These are phyloP conservation scores for Astraeus odoratus DNA, from an alignment of 768 basidiomycete species.

Conservation along the genomic window DNA sequence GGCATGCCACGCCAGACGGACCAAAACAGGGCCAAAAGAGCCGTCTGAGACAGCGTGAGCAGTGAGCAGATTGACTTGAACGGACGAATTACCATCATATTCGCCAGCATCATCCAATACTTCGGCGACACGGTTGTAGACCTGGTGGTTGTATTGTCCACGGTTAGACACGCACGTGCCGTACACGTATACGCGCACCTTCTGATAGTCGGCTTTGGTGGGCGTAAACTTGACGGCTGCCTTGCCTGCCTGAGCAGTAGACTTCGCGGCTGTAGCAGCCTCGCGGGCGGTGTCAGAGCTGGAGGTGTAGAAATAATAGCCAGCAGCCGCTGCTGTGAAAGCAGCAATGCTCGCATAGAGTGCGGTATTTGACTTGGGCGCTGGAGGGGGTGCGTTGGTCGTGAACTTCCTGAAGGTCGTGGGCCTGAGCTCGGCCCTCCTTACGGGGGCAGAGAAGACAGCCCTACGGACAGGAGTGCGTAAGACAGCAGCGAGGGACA, in stretches of 20 bases:
- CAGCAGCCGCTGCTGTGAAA: conserved; percentile 52
- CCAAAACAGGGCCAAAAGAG: conserved; percentile 78
- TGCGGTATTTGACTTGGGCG: conserved; percentile 47
- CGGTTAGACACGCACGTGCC: not conserved
- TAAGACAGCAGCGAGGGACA: conserved; percentile 49
- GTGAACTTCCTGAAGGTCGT: conserved; percentile 53
- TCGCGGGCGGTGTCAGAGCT: conserved; percentile 41
- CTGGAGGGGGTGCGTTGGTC: conserved; percentile 38
- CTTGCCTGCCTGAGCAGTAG: conserved; percentile 56
- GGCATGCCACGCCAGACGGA: conserved; percentile 93
- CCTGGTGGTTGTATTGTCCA: conserved; percentile 34
- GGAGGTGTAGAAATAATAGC: conserved; percentile 53
- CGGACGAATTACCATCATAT: conserved; percentile 68
- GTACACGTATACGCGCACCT: conserved; percentile 37
- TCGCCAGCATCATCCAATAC: conserved; percentile 57
- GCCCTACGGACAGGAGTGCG: conserved; percentile 45
- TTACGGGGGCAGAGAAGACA: conserved; percentile 23
- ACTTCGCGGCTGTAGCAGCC: conserved; percentile 49
- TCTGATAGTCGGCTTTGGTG: conserved; percentile 82
- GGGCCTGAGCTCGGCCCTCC: conserved; percentile 29
- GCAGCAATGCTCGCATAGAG: conserved; percentile 59
- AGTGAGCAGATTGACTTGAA: not conserved
- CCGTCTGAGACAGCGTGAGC: conserved; percentile 48
- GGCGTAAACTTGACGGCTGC: conserved; percentile 65
- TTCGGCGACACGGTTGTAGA: conserved; percentile 87